A percentile compares a stretch with the other conserved stretches of the same genome.
These are phyloP conservation scores for Chloridella minuta DNA, from an alignment of 352 stramenopile genomes.

Conservation along the genomic window DNA sequence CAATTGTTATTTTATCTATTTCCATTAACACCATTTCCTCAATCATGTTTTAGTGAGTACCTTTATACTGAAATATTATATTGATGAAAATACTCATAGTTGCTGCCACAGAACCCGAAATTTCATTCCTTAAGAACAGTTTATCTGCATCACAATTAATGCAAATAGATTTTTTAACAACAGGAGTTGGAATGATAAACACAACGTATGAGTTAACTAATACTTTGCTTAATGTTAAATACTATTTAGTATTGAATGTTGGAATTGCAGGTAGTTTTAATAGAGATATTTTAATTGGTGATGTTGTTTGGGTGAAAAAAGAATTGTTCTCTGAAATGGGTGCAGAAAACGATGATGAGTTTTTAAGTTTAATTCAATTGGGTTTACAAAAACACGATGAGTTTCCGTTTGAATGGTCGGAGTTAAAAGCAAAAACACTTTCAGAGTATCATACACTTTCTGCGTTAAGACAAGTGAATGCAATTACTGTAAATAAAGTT, in stretches of 20 bases:
- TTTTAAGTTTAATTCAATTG: too few relatives aligned
- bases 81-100: too few relatives aligned
- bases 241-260: not conserved
- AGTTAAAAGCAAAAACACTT: too few relatives aligned
- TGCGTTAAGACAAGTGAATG: not conserved
- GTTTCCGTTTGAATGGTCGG: too few relatives aligned
- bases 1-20: too few relatives aligned
- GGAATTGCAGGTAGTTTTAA: not conserved
- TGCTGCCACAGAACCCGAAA: not conserved
- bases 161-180: not conserved
- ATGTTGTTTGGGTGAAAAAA: not conserved
- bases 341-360: not conserved
- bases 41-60: too few relatives aligned
- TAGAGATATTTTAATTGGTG: not conserved
- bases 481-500: not conserved
- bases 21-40: too few relatives aligned
- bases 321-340: not conserved
- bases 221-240: not conserved
- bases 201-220: not conserved
- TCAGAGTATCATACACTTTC: not conserved
- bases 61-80: too few relatives aligned
- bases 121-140: too few relatives aligned
- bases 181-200: not conserved
- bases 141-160: too few relatives aligned
- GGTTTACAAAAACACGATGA: too few relatives aligned